phyloP scores from a whole-genome alignment of 2,329 filamentous ascomycete species.

The Xylariomycetidae sp. region DNA sequence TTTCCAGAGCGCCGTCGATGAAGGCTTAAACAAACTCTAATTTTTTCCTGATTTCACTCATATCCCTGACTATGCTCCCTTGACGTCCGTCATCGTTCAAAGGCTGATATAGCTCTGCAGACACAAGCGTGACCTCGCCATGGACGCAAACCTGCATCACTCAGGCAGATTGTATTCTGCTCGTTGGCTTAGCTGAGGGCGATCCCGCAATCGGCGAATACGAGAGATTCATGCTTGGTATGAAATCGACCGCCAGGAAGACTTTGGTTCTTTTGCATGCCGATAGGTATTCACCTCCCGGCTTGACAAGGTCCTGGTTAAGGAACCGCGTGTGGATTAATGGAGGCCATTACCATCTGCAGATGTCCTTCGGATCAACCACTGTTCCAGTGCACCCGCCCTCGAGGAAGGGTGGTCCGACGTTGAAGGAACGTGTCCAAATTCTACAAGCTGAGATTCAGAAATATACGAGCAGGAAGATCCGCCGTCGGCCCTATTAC shows the following conservation, averaged over 20 bases:
- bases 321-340: constrained; percentile 96
- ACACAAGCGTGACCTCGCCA: constrained; percentile 93
- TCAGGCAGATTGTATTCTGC: constrained; percentile 91
- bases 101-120: constrained; percentile 44
- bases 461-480: constrained; percentile 91
- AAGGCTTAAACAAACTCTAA: constrained; percentile 59
- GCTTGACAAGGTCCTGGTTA: constrained; percentile 83
- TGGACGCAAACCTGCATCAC: constrained; percentile 98
- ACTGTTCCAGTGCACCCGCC: constrained; percentile 72
- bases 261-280: constrained; percentile 85
- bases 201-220: constrained; percentile 93
- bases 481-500: constrained; percentile 85
- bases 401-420: constrained; percentile 74
- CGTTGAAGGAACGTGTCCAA: constrained; percentile 87
- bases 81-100: too few species aligned
- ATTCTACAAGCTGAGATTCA: constrained; percentile 95
- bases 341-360: constrained; percentile 93
- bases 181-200: constrained; percentile 86
- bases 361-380: constrained; percentile 82
- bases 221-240: constrained; percentile 90
- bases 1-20: constrained; percentile 48
- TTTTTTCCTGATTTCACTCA: constrained; percentile 58
- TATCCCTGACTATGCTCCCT: too few species aligned
- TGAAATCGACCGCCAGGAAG: constrained; percentile 94
- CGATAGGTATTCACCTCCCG: constrained; percentile 81